Percentiles rank a stretch among this genome's conserved stretches.
These are phyloP conservation scores for Kluyveromyces aestuarii DNA, from an alignment of 805 yeast species.

Conservation along the genomic window DNA sequence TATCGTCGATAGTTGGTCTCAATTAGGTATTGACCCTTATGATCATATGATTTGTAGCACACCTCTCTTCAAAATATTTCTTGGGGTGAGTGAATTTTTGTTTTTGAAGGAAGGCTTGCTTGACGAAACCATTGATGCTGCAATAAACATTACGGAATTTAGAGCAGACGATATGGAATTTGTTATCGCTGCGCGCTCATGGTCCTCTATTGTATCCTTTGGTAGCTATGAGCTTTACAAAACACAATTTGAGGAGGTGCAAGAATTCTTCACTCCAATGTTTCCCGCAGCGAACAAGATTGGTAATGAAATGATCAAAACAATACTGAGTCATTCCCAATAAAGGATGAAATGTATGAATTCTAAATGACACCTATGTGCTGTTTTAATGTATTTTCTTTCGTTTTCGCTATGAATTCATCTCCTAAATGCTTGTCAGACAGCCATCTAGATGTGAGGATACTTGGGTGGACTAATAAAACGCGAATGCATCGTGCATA, in stretches of 20 bases:
- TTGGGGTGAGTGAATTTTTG: conserved; percentile 88
- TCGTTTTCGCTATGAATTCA: neutral
- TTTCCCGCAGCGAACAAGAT: conserved; percentile 77
- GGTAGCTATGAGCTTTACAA: conserved; percentile 70
- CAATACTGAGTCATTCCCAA: conserved; percentile 40
- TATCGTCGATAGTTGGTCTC: conserved; percentile 90
- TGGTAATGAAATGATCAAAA: conserved; percentile 91
- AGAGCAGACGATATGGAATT: conserved; percentile 89
- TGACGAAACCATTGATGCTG: conserved; percentile 71
- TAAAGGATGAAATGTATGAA: too few species aligned
- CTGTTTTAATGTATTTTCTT: neutral
- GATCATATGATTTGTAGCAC: conserved; percentile 97
- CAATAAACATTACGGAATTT: conserved; percentile 56
- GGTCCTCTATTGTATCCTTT: conserved; percentile 74
- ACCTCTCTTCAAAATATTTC: conserved; percentile 82
- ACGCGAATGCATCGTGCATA: too few species aligned
- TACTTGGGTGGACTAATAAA: too few species aligned
- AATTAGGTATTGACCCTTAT: conserved; percentile 78
- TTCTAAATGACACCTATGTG: too few species aligned
- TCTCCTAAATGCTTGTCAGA: neutral
- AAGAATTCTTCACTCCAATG: conserved; percentile 77
- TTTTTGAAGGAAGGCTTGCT: conserved; percentile 76
- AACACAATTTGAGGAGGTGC: conserved; percentile 67
- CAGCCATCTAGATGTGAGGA: neutral
- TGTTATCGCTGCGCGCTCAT: conserved; percentile 76